A percentile compares a stretch with the other conserved stretches of the same genome.
These are phyloP conservation scores for Terfezia claveryi DNA, from an alignment of 495 filamentous ascomycete species.

Conservation along the genomic window DNA sequence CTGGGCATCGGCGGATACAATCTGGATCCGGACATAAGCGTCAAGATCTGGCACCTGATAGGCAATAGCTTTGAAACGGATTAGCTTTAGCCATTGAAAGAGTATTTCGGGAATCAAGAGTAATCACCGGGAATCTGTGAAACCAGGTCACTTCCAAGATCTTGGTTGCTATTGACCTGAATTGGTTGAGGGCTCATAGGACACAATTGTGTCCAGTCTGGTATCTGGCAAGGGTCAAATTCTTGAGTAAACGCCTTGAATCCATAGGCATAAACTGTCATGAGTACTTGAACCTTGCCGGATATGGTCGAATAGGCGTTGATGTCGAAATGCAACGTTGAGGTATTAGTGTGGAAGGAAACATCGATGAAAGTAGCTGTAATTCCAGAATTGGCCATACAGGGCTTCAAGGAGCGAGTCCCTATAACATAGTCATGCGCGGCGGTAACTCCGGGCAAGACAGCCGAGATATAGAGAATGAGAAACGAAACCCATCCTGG, in stretches of 20 bases:
- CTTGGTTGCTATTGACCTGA: conserved; percentile 41
- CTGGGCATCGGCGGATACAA: conserved; percentile 23
- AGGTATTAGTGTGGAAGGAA: conserved; percentile 51
- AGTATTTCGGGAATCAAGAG: background rate
- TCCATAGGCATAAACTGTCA: conserved; percentile 60
- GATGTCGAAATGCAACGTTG: conserved; percentile 47
- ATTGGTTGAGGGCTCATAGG: conserved; percentile 75
- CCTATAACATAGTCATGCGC: background rate
- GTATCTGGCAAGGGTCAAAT: conserved; percentile 49
- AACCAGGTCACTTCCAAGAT: conserved; percentile 22
- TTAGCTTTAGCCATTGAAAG: background rate
- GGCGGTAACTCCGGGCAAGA: no score
- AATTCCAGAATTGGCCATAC: conserved; percentile 52
- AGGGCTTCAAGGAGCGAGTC: conserved; percentile 51
- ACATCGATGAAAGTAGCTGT: conserved; percentile 62
- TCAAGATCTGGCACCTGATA: conserved; percentile 81
- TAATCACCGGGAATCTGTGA: conserved; percentile 37
- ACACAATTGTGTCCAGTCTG: conserved; percentile 51
- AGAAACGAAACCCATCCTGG: no score
- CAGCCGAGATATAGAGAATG: no score
- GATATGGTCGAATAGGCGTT: conserved; percentile 59
- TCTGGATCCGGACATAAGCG: conserved; percentile 53
- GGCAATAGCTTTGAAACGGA: conserved; percentile 29
- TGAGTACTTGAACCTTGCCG: conserved; percentile 54
- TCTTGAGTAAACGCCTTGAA: conserved; percentile 37